phyloP scores from a whole-genome alignment of 2,329 filamentous ascomycete genomes.

The Chrysoporthe cubensis region DNA sequence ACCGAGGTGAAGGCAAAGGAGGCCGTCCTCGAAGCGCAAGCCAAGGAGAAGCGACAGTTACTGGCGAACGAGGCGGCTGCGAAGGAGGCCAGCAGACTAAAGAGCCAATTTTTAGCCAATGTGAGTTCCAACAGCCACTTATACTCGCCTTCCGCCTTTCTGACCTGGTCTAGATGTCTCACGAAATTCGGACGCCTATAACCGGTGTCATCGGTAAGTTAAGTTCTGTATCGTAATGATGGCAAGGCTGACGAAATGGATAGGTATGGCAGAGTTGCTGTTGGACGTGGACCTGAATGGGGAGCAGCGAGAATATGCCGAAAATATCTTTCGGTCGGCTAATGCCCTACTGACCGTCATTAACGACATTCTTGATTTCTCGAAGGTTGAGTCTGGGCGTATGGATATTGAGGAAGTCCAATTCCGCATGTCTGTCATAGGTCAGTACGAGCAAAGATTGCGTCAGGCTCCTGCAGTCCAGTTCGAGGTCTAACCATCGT shows the following conservation, averaged over 20 bases:
- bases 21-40: constrained; percentile 64
- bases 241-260: background rate
- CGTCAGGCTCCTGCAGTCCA: background rate
- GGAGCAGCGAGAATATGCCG: constrained; percentile 59
- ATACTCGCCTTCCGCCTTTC: background rate
- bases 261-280: constrained; percentile 56
- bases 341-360: constrained; percentile 63
- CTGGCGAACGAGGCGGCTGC: constrained; percentile 77
- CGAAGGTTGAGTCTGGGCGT: constrained; percentile 62
- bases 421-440: constrained; percentile 29
- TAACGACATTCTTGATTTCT: constrained; percentile 70
- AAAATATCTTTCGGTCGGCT: constrained; percentile 63
- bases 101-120: constrained; percentile 78
- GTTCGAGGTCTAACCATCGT: background rate
- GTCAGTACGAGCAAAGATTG: constrained; percentile 3
- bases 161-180: constrained; percentile 62
- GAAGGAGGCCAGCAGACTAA: constrained; percentile 79
- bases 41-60: constrained; percentile 70
- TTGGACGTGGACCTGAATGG: constrained; percentile 55
- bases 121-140: constrained; percentile 34
- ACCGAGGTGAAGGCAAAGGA: constrained; percentile 72
- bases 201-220: constrained; percentile 56
- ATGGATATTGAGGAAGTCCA: constrained; percentile 53
- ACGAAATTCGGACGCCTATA: constrained; percentile 68
- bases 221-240: too few species aligned